Evolutionary conservation across 2,329 filamentous ascomycete genomes (phyloP), one percentile per base, ranked within the genome.

Genomic region (Ustulina deusta): DNA sequence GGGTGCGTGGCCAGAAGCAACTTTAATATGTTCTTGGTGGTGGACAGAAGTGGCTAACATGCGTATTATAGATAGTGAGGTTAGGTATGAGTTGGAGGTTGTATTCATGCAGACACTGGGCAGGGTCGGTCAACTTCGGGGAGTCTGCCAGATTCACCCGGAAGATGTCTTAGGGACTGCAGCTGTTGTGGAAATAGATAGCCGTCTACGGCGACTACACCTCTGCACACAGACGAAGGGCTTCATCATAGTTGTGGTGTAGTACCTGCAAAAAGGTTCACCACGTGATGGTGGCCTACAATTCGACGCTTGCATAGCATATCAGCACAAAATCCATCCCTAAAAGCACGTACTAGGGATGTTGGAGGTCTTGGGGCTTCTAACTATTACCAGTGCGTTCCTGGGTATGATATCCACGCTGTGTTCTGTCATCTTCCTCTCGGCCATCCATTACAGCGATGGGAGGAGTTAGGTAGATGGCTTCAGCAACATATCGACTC

Each of bases 181-280:
- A 42, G 17, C 36, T 20, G 3, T 89, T 85, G 84, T 89, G 87
- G 77, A 80, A 81, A 78, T 80, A 67, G 83, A 85, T 71, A 75
- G 80, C 68, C 83, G 82, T 54, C 82, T 83, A 1, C 81, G 87
- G 69, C 87, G 86, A 6, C 81, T 82, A 76, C 85, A 90, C 76
- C 81, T 88, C 13, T 81, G 90, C 20, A 87, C 87, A 25, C 83
- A 87, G 36, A 88, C 84, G 22, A 89, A 86, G 75, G 87, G 87
- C 58, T 90, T 90, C 75, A 81, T 89, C 55, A 83, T 86, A 32
- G 87, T 85, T 1, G 85, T 89, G 11, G 85, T 89, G 11, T 84
- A 86, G 74, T 83, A 87, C 65, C 79, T 90, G 60, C 78, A 85
- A 52, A n/a, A 79, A 81, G 65, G 80, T 84, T 17, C 78, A 82